phyloP scores from a whole-genome alignment of 2,329 filamentous ascomycete genomes.

The Fusarium praegraminearum region DNA sequence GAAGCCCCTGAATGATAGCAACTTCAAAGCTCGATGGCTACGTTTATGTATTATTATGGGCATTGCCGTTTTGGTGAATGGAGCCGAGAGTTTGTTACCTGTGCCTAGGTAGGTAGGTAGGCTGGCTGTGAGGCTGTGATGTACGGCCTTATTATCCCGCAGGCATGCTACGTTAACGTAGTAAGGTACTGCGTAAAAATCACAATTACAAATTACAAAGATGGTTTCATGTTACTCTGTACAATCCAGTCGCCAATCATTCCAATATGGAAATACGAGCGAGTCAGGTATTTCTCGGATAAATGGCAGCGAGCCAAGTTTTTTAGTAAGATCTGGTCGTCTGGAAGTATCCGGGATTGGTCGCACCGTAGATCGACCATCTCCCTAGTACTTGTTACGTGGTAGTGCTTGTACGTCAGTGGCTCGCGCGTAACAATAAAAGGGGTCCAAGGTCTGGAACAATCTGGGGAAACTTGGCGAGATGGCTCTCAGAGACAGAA shows the following conservation, averaged over 20 bases:
- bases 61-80: not conserved
- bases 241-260: not conserved
- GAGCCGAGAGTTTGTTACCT: not conserved
- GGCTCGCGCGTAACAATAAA: slow-evolving; percentile 7
- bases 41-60: not conserved
- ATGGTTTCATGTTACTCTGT: not conserved
- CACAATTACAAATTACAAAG: not conserved
- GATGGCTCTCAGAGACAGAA: no score
- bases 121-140: no score
- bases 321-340: not conserved
- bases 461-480: not conserved
- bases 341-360: slow-evolving; percentile 5
- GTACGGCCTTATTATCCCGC: no score
- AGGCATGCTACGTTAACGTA: not conserved
- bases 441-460: slow-evolving; percentile 6
- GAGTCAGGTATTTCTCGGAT: not conserved
- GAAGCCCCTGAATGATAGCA: not conserved
- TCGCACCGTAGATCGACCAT: not conserved
- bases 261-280: not conserved
- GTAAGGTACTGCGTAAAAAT: not conserved
- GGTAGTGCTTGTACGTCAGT: not conserved
- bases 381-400: not conserved
- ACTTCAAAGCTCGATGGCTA: not conserved
- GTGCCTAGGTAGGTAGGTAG: no score
- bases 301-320: not conserved